These are phyloP conservation scores for Hanseniaspora sp. DNA, from an alignment of 1,139 yeast genomes.

Conservation along the genomic window DNA sequence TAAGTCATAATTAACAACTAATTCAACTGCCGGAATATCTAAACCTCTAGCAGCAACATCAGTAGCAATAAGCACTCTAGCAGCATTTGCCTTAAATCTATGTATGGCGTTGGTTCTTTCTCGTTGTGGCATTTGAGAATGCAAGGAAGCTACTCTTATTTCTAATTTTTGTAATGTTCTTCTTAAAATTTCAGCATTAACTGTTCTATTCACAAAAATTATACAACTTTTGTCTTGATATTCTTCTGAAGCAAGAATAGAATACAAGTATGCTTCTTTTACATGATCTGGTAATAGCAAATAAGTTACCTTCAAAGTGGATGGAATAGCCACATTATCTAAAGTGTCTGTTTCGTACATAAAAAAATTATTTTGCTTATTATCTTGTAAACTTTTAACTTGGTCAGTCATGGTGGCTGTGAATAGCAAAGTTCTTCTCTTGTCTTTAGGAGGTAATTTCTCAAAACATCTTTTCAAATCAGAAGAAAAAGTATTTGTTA, in stretches of 20 bases:
- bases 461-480: constrained; percentile 65
- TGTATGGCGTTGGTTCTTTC: constrained; percentile 87
- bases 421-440: constrained; percentile 77
- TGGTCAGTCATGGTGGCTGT: constrained; percentile 96
- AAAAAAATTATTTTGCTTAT: constrained; percentile 57
- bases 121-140: constrained; percentile 87
- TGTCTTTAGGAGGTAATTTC: constrained; percentile 55
- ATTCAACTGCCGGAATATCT: constrained; percentile 84
- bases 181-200: constrained; percentile 76
- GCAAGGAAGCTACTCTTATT: constrained; percentile 75
- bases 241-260: constrained; percentile 50
- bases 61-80: constrained; percentile 81
- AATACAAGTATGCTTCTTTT: constrained; percentile 76
- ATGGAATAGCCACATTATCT: constrained; percentile 66
- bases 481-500: constrained; percentile 71
- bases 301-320: constrained; percentile 50
- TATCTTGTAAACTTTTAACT: constrained; percentile 61
- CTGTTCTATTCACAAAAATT: constrained; percentile 82
- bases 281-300: constrained; percentile 66
- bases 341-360: constrained; percentile 70
- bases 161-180: constrained; percentile 65
- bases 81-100: constrained; percentile 88
- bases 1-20: constrained; percentile 81
- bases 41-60: constrained; percentile 96
- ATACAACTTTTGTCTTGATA: constrained; percentile 61